Base-by-base conservation (phyloP, 2,329 filamentous ascomycete genomes). In the Trichoderma endophyticum region DNA sequence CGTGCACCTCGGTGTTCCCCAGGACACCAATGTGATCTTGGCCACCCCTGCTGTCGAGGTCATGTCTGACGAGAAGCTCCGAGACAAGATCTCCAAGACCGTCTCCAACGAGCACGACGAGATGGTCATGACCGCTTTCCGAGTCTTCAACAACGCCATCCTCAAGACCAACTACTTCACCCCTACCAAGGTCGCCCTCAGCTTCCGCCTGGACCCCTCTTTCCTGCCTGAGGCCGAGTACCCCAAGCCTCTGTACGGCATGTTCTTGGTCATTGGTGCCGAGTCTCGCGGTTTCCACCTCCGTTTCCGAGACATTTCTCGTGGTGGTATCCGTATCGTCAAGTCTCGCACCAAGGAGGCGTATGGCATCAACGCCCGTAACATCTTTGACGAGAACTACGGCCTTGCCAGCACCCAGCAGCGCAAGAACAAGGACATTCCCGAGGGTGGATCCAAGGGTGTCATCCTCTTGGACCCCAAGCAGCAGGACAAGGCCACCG, bases 381-480 rank as follows among this genome's bases (percentile, higher is more conserved):
- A 94, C 72, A 88, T 99, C 74, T 99, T 99, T 78, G 96, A 99
- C 77, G 96, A 99, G 85, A 99, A 99, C 84, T 99, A 99, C 84
- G 97, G 96, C 75, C 89, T 99, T 73, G 95, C 96, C 75, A 98
- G 97, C 83, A 99, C 96, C 0, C 96, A 99, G 83, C 96, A 99
- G 84, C 93, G 96, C 80, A 99, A 99, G 89, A 99, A 99, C 88
- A 99, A 99, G 86, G 96, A 99, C 79, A 99, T 99, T 67, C 96
- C 96, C 3, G 96, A 99, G 84, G 96, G 96, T 75, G 96, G 96
- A 70, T 97, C 95, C 78, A 99, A 99, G 86, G 96, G 96, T 84
- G 96, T 99, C 72, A 95, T 99, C 73, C 88, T 99, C 61, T 90
- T 99, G 54, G 95, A 99, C 81, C 90, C 93, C 74, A 92, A 95